Conservation (phyloP, 331 rosid genomes). For the Malus hybrid region DNA sequence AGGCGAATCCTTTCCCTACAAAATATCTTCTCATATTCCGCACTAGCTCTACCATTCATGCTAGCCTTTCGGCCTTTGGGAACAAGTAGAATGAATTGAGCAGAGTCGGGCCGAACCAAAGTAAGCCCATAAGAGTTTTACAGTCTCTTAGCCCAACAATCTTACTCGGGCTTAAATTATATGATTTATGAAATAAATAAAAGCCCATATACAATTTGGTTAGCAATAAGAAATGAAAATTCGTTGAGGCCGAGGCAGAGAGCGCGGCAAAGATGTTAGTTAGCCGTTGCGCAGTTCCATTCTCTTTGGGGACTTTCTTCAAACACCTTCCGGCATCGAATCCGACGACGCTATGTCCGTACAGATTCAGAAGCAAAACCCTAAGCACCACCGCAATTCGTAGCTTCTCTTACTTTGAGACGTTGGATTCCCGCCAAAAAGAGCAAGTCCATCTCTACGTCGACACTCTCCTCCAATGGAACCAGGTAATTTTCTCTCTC, state of each 20-base stretch:
- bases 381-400: constrained; percentile 4
- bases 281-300: constrained; percentile 18
- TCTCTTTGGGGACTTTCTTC: constrained; percentile 55
- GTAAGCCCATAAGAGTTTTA: neutral
- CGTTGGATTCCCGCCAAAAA: constrained; percentile 54
- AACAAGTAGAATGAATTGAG: too few species aligned
- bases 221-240: neutral
- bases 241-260: neutral
- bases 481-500: constrained; percentile 39
- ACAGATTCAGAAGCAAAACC: constrained; percentile 15
- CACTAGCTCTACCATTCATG: too few species aligned
- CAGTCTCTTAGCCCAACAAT: neutral
- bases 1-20: too few species aligned
- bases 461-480: constrained; percentile 86
- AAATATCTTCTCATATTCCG: too few species aligned
- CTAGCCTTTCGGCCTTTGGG: too few species aligned
- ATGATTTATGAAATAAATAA: neutral
- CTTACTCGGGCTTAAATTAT: neutral
- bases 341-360: constrained; percentile 12
- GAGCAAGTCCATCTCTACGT: constrained; percentile 64
- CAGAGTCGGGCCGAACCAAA: neutral
- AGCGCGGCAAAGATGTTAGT: constrained; percentile 34
- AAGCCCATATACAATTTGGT: neutral
- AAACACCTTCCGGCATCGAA: constrained; percentile 50
- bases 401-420: constrained; percentile 27